phyloP scores from a whole-genome alignment of 495 filamentous ascomycete genomes.

The Aspergillus hancockii region DNA sequence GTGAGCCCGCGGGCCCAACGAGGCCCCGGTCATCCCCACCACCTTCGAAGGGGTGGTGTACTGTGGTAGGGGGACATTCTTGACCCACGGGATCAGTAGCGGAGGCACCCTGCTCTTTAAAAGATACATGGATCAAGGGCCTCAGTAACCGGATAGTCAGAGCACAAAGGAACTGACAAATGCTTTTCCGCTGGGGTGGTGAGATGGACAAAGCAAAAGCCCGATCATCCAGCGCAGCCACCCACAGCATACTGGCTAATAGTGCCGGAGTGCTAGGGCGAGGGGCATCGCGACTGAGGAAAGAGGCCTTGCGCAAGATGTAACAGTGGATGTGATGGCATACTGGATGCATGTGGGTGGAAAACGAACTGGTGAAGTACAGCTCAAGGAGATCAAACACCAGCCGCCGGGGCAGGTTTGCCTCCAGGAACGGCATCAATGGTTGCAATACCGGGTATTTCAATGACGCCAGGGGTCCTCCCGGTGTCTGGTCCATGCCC shows the following conservation, averaged over 20 bases:
- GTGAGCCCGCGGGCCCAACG: constrained; percentile 71
- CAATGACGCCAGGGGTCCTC: constrained; percentile 35
- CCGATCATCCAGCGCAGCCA: constrained; percentile 88
- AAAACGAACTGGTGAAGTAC: constrained; percentile 85
- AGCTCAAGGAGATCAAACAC: constrained; percentile 85
- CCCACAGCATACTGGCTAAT: constrained; percentile 93
- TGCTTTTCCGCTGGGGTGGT: constrained; percentile 80
- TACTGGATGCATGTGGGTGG: constrained; percentile 81
- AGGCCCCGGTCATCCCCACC: constrained; percentile 76
- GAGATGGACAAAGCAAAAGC: constrained; percentile 83
- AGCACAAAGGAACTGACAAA: constrained; percentile 88
- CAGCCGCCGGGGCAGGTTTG: constrained; percentile 72
- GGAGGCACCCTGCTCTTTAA: constrained; percentile 35
- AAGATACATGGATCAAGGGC: constrained; percentile 73
- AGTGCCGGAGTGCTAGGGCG: constrained; percentile 83
- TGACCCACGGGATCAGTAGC: constrained; percentile 28
- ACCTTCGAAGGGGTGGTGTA: constrained; percentile 55
- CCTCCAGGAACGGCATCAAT: constrained; percentile 71
- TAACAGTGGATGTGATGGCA: constrained; percentile 92
- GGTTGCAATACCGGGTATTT: constrained; percentile 88
- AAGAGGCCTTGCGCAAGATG: constrained; percentile 85
- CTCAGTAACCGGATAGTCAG: constrained; percentile 83
- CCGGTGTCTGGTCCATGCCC: constrained; percentile 20
- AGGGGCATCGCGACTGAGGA: constrained; percentile 76
- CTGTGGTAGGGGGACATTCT: constrained; percentile 31